phyloP scores from a whole-genome alignment of 1,139 yeast genomes.

The Arxiozyma heterogenica region DNA sequence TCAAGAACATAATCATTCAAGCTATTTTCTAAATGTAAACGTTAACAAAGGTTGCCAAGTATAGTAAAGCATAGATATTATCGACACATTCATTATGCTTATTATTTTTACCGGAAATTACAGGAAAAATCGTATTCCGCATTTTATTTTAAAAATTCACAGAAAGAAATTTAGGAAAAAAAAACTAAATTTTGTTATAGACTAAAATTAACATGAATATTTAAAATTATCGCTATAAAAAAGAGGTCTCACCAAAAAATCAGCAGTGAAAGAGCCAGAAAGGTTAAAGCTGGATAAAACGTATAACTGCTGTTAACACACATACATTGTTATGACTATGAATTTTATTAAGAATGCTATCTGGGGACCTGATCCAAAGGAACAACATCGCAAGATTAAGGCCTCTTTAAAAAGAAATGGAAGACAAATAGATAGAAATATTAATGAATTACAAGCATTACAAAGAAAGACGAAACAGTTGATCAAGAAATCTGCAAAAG shows the following conservation, averaged over 20 bases:
- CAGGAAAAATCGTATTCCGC: not conserved
- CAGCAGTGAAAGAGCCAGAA: too few relatives aligned
- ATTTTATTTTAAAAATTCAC: too few relatives aligned
- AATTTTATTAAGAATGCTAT: conserved; percentile 71
- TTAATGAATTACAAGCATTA: conserved; percentile 55
- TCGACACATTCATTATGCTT: too few relatives aligned
- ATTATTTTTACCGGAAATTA: not conserved
- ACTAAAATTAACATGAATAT: not conserved
- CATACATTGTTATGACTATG: conserved; percentile 34
- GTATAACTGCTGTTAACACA: not conserved
- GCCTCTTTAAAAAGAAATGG: conserved; percentile 73
- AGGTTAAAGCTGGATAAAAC: not conserved
- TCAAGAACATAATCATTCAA: too few relatives aligned
- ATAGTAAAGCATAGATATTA: too few relatives aligned
- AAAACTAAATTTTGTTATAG: too few relatives aligned
- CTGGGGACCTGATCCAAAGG: conserved; percentile 95
- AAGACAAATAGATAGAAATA: conserved; percentile 67
- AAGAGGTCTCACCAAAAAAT: not conserved
- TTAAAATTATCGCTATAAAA: not conserved
- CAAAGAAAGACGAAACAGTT: conserved; percentile 67
- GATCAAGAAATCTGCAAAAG: conserved; percentile 68
- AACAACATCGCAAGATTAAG: conserved; percentile 84
- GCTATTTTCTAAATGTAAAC: too few relatives aligned
- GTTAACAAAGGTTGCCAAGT: too few relatives aligned
- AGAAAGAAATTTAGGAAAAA: not conserved